Conservation (phyloP, 768 basidiomycete species). For the Hericium erinaceus region DNA sequence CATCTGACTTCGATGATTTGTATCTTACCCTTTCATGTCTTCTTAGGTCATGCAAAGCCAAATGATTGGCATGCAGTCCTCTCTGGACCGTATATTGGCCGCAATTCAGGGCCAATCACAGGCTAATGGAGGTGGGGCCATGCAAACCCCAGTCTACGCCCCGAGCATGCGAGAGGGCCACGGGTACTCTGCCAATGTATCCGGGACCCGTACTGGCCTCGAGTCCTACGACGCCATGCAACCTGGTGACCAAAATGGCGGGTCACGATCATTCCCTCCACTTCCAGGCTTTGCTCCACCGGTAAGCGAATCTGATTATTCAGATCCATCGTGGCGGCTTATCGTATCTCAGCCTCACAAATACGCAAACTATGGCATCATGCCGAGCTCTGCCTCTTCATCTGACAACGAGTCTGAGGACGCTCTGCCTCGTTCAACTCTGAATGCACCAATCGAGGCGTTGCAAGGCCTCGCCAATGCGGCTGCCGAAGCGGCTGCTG, state of each 20-base stretch:
- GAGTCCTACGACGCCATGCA: constrained; percentile 22
- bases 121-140: constrained; percentile 18
- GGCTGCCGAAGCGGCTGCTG: constrained; percentile 86
- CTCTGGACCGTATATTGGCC: constrained; percentile 72
- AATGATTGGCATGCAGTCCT: constrained; percentile 91
- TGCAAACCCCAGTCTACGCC: constrained; percentile 18
- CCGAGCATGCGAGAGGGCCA: constrained; percentile 14
- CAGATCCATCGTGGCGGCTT: constrained; percentile 3
- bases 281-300: constrained; percentile 89
- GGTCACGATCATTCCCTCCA: constrained; percentile 56
- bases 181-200: constrained; percentile 15
- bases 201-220: constrained; percentile 15
- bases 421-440: constrained; percentile 68
- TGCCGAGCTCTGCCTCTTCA: constrained; percentile 73
- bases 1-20: not conserved
- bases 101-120: constrained; percentile 44
- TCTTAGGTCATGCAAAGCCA: constrained; percentile 82
- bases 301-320: constrained; percentile 32
- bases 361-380: constrained; percentile 85
- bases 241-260: constrained; percentile 21
- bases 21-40: constrained; percentile 2
- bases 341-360: constrained; percentile 60
- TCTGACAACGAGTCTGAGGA: constrained; percentile 92
- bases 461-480: constrained; percentile 91
- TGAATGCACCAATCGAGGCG: constrained; percentile 92